Base-by-base conservation (phyloP, 495 filamentous ascomycete species). In the Hypoxylon cercidicola region DNA sequence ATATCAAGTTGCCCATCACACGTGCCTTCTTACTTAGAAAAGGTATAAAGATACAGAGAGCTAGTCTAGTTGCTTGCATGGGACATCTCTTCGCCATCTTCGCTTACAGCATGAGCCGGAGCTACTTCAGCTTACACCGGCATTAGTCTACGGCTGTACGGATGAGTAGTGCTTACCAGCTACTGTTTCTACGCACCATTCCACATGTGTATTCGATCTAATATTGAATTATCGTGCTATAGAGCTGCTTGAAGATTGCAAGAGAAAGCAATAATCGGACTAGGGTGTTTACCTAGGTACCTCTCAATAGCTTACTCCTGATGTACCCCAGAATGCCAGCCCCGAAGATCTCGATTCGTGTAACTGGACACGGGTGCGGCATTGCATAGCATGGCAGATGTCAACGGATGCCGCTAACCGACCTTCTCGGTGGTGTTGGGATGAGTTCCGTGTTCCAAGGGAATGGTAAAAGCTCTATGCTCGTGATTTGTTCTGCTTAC, bases 291-390 rank as follows among this genome's bases (percentile, higher is more conserved):
- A 18, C 4, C 19, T n/a, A n/a, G n/a, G n/a, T n/a, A n/a, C n/a
- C n/a, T n/a, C n/a, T n/a, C 25, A 11, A 12, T 2, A 7, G 16
- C 48, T 35, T 51, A 15, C 48, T 37, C 28, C 16, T 51, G 6
- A 37, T 51, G 48, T 21, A 51, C 48, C 48, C 48, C 48, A 37
- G 48, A 51, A 11, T 35, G 12, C 9, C 16, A 4, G 8, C 8
- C 16, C 15, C 15, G n/a, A 12, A 30, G 20, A 30, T 32, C 45
- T 32, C 45, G n/a, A 16, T n/a, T 30, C 12, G 25, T 48, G 45
- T 48, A 28, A 32, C 13, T 16, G 13, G 3, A 21, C n/a, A 12
- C 45, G 15, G 25, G 11, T 12, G 45, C 30, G n/a, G n/a, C 45
- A 15, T 30, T 32, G 15, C 19, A 4, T 48, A 21, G 13, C 23